phyloP scores from a whole-genome alignment of 2,329 filamentous ascomycete species.

The Aspergillus intermedius region DNA sequence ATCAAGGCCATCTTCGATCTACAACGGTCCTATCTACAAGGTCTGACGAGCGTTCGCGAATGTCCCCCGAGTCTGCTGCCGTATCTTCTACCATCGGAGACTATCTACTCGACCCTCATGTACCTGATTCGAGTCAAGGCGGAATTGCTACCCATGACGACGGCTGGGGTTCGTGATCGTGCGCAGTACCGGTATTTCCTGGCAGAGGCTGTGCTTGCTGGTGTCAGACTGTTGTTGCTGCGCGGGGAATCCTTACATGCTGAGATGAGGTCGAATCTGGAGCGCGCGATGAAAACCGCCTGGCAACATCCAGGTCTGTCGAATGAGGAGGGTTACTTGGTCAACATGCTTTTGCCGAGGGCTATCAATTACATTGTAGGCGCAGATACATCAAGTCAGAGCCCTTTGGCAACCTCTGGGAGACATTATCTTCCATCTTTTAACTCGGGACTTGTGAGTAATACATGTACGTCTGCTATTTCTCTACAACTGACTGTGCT shows the following conservation, averaged over 20 bases:
- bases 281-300: slow-evolving; percentile 24
- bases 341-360: slow-evolving; percentile 24
- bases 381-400: slow-evolving; percentile 7
- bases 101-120: slow-evolving; percentile 28
- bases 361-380: slow-evolving; percentile 22
- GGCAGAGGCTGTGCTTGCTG: slow-evolving; percentile 25
- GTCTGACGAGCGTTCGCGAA: slow-evolving; percentile 19
- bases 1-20: slow-evolving; percentile 32
- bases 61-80: slow-evolving; percentile 24
- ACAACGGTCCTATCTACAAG: slow-evolving; percentile 29
- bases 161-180: slow-evolving; percentile 16
- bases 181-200: slow-evolving; percentile 14
- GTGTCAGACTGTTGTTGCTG: slow-evolving; percentile 27
- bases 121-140: slow-evolving; percentile 28
- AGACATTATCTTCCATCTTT: slow-evolving; percentile 23
- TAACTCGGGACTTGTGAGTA: slow-evolving; percentile 23
- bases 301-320: slow-evolving; percentile 28
- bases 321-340: slow-evolving; percentile 26
- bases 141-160: slow-evolving; percentile 23
- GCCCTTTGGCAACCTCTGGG: slow-evolving; percentile 4
- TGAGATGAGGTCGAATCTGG: slow-evolving; percentile 24
- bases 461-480: background rate
- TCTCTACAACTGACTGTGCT: slow-evolving; percentile 3
- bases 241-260: slow-evolving; percentile 19
- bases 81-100: slow-evolving; percentile 25